phyloP scores from a whole-genome alignment of 352 stramenopile species.

The Globisporangium paddicum region DNA sequence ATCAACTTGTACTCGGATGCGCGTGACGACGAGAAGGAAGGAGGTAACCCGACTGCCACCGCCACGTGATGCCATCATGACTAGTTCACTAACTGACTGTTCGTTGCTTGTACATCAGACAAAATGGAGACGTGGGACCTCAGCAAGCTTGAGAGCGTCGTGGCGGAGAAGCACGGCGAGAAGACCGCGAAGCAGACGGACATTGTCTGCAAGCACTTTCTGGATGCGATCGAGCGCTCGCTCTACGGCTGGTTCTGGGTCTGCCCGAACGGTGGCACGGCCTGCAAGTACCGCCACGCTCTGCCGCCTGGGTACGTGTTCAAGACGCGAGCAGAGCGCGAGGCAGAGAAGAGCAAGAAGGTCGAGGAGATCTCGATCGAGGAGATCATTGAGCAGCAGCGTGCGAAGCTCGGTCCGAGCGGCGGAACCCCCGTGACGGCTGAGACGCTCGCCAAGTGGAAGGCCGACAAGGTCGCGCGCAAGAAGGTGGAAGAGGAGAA shows the following conservation, averaged over 20 bases:
- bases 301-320: constrained; percentile 86
- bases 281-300: constrained; percentile 84
- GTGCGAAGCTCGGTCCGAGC: constrained; percentile 78
- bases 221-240: constrained; percentile 89
- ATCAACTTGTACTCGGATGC: constrained; percentile 88
- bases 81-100: not conserved
- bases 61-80: not conserved
- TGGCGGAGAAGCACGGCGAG: constrained; percentile 81
- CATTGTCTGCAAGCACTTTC: constrained; percentile 89
- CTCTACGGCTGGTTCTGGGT: constrained; percentile 91
- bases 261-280: constrained; percentile 78
- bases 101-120: constrained; percentile 22
- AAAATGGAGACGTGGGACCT: constrained; percentile 87
- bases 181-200: constrained; percentile 81
- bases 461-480: constrained; percentile 72
- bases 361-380: constrained; percentile 84
- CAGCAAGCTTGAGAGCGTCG: constrained; percentile 84
- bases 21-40: constrained; percentile 64
- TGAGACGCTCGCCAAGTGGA: constrained; percentile 88
- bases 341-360: constrained; percentile 81
- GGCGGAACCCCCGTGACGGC: constrained; percentile 86
- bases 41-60: constrained; percentile 10
- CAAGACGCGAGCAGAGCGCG: constrained; percentile 85
- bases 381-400: constrained; percentile 90
- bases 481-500: constrained; percentile 83